These are phyloP conservation scores for Papilionanthe hybrid DNA, from an alignment of 116 monocot genomes.

Conservation along the genomic window DNA sequence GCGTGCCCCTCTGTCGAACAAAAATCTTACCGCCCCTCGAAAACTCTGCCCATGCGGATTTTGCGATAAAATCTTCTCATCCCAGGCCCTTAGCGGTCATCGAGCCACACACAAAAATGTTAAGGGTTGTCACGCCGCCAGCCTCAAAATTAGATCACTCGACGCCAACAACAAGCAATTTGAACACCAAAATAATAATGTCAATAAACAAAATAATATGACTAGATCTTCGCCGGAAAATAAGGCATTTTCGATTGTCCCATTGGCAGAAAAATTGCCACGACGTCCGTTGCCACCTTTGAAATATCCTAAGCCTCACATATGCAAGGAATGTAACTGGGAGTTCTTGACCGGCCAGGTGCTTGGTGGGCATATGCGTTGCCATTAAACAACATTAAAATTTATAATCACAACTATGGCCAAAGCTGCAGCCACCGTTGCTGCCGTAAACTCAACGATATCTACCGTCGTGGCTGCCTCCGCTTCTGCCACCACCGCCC, in stretches of 20 bases:
- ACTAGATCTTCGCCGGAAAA: background rate
- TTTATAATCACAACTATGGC: too few species aligned
- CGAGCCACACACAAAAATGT: constrained; percentile 91
- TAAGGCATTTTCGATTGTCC: constrained; percentile 37
- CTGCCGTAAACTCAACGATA: too few species aligned
- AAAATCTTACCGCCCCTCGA: too few species aligned
- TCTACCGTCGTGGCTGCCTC: too few species aligned
- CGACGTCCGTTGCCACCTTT: constrained; percentile 4
- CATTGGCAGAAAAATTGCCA: constrained; percentile 2
- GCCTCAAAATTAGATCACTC: background rate
- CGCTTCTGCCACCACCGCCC: background rate
- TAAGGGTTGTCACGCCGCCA: constrained; percentile 69
- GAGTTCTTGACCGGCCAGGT: constrained; percentile 74
- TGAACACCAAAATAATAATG: background rate
- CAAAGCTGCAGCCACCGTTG: too few species aligned
- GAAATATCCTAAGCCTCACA: constrained; percentile 64
- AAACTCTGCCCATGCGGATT: rapidly evolving
- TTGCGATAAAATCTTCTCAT: constrained; percentile 13
- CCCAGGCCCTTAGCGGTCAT: constrained; percentile 75
- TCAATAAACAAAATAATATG: background rate
- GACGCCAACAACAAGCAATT: background rate
- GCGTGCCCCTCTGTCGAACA: too few species aligned
- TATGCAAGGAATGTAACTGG: constrained; percentile 65
- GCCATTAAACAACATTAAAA: constrained; percentile 61
- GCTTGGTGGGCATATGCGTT: constrained; percentile 86